Base-by-base conservation (phyloP, 129 eudicot genomes). In the Lactuca sativa region DNA sequence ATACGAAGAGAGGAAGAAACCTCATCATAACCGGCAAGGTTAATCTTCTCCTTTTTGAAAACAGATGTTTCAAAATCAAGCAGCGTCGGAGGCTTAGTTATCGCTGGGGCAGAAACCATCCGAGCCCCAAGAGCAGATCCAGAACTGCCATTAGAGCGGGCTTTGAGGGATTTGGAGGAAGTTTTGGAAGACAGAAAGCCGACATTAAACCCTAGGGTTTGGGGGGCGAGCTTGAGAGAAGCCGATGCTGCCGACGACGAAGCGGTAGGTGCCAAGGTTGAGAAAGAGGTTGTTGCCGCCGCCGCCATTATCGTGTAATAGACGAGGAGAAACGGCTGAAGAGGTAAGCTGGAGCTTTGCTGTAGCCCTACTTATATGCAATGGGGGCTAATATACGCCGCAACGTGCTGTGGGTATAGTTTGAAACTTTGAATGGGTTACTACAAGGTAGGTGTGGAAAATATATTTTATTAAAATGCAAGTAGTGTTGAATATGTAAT, bases 21-120 rank as follows among this genome's bases (percentile, higher is more conserved):
- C 98, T 93, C 98, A 3, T 89, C 98, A 69, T 85, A 77, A 47
- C 95, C 97, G 58, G 95, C 90, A 30, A 93, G 92, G 69, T 77
- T 83, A 33, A 90, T 72, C 68, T 89, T 93, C 82, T 93, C 97
- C 55, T 93, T 93, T 1, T 81, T 76, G 75, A 93, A 93, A 9
- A 93, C 86, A 2, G 95, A 86, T 10, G 95, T 93, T 13, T 93
- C 86, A 5, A 93, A 93, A 78, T 93, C 98, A 13, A 86, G 85
- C 3, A 85, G 55, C 11, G 74, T 65, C 0, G 86, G 86, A 5
- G 87, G 64, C 63, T 75, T 82, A 56, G 71, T 74, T 12, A 92
- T 30, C 7, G 84, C 85, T 0, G 76, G 75, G 7, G 49, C 66
- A 3, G 96, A 85, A 6, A 89, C 95, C 95, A 83, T 84, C 25